phyloP scores from a whole-genome alignment of 371 early-diverging fungal genomes.

The Neoconidiobolus thromboides region DNA sequence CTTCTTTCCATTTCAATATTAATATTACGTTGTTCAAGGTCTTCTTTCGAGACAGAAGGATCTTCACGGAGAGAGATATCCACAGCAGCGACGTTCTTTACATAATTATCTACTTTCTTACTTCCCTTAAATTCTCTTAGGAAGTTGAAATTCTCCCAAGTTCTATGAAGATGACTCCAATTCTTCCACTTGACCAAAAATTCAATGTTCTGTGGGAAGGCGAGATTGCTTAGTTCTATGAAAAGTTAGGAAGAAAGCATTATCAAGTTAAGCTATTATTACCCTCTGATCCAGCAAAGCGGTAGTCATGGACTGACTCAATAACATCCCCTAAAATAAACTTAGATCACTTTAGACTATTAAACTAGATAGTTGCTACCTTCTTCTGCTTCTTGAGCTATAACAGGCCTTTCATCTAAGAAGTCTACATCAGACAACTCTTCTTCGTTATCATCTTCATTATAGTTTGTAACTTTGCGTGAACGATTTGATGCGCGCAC shows the following conservation, averaged over 20 bases:
- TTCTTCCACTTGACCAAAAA: slow-evolving; percentile 87
- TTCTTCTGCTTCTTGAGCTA: slow-evolving; percentile 13
- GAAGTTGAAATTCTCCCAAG: slow-evolving; percentile 60
- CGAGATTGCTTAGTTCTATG: background rate
- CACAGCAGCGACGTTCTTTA: slow-evolving; percentile 38
- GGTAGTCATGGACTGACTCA: slow-evolving; percentile 37
- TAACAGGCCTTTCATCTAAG: background rate
- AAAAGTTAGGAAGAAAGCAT: too few species aligned
- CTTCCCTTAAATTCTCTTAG: slow-evolving; percentile 62
- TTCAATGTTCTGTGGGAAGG: slow-evolving; percentile 29
- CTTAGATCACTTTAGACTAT: too few species aligned
- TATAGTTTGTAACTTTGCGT: slow-evolving; percentile 3
- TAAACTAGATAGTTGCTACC: too few species aligned
- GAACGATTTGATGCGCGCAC: background rate
- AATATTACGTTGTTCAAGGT: slow-evolving; percentile 71
- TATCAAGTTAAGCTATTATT: too few species aligned
- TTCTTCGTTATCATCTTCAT: slow-evolving; percentile 3
- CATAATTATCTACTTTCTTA: slow-evolving; percentile 78
- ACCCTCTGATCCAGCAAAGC: slow-evolving; percentile 12
- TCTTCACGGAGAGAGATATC: slow-evolving; percentile 39
- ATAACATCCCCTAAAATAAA: slow-evolving; percentile 27
- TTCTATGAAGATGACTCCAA: slow-evolving; percentile 75
- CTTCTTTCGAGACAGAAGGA: slow-evolving; percentile 55
- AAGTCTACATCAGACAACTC: background rate
- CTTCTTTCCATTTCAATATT: slow-evolving; percentile 62